These are phyloP conservation scores for Xylariaceae sp. DNA, from an alignment of 2,329 filamentous ascomycete genomes.

Conservation along the genomic window DNA sequence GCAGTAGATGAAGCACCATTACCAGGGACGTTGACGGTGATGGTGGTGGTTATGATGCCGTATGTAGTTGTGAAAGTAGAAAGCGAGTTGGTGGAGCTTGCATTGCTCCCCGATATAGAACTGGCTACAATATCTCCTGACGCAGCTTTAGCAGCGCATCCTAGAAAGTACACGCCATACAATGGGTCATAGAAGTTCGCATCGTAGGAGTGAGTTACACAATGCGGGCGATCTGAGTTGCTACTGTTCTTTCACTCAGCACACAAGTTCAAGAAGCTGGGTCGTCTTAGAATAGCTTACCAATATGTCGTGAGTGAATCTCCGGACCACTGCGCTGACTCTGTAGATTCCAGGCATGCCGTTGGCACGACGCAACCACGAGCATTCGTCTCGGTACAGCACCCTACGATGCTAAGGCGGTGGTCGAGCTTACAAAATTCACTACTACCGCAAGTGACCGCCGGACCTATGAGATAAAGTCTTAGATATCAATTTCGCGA, in stretches of 20 bases:
- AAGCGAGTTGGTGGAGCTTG: constrained; percentile 3
- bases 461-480: constrained; percentile 30
- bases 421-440: constrained; percentile 34
- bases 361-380: constrained; percentile 38
- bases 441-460: constrained; percentile 32
- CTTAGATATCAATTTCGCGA: constrained; percentile 25
- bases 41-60: constrained; percentile 27
- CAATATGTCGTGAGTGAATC: constrained; percentile 35
- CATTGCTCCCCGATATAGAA: constrained; percentile 7
- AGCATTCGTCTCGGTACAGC: constrained; percentile 35
- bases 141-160: constrained; percentile 35
- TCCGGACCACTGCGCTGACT: constrained; percentile 22
- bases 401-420: constrained; percentile 34
- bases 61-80: constrained; percentile 22
- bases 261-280: not conserved
- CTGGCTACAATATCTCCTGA: constrained; percentile 37
- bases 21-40: constrained; percentile 29
- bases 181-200: constrained; percentile 38
- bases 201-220: constrained; percentile 41
- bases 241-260: constrained; percentile 33
- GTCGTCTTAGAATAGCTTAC: constrained; percentile 28
- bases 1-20: constrained; percentile 26
- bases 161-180: constrained; percentile 37
- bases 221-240: constrained; percentile 34
- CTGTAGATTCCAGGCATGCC: constrained; percentile 37